phyloP scores from a whole-genome alignment of 2,329 filamentous ascomycete genomes.

The Alternaria panax region DNA sequence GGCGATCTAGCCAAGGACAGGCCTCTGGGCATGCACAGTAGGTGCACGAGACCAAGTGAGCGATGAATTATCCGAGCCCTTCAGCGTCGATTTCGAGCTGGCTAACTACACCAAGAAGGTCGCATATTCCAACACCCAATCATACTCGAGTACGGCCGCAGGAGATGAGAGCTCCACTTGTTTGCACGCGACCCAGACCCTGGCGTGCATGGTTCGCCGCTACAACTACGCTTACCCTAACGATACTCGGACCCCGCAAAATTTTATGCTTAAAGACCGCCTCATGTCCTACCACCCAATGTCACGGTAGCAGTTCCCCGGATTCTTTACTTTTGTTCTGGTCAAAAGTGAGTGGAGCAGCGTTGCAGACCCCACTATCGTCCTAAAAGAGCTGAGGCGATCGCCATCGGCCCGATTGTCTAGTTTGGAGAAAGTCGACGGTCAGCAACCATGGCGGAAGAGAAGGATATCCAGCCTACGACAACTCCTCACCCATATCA shows the following conservation, averaged over 20 bases:
- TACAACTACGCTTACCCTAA: slow-evolving; percentile 18
- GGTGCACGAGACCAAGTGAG: slow-evolving; percentile 8
- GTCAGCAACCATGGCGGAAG: slow-evolving; percentile 11
- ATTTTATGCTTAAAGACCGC: slow-evolving; percentile 31
- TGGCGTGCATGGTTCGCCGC: slow-evolving; percentile 19
- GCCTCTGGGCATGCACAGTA: not conserved
- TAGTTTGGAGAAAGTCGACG: not conserved
- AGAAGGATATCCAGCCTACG: slow-evolving; percentile 36
- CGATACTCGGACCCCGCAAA: slow-evolving; percentile 28
- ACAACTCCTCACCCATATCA: slow-evolving; percentile 18
- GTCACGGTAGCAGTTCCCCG: slow-evolving; percentile 23
- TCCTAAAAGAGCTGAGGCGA: slow-evolving; percentile 2
- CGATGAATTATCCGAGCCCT: not conserved
- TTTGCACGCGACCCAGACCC: slow-evolving; percentile 29
- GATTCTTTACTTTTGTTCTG: slow-evolving; percentile 15
- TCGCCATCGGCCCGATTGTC: slow-evolving; percentile 10
- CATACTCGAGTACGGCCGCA: slow-evolving; percentile 7
- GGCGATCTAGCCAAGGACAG: slow-evolving; percentile 7
- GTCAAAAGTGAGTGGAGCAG: slow-evolving; percentile 7
- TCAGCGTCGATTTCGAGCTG: not conserved
- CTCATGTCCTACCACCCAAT: slow-evolving; percentile 25
- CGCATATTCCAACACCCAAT: slow-evolving; percentile 17
- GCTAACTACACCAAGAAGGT: slow-evolving; percentile 26
- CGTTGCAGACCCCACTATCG: slow-evolving; percentile 6
- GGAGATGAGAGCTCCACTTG: slow-evolving; percentile 24